These are phyloP conservation scores for Boeremia lycopersici DNA, from an alignment of 2,329 filamentous ascomycete genomes.

Conservation along the genomic window DNA sequence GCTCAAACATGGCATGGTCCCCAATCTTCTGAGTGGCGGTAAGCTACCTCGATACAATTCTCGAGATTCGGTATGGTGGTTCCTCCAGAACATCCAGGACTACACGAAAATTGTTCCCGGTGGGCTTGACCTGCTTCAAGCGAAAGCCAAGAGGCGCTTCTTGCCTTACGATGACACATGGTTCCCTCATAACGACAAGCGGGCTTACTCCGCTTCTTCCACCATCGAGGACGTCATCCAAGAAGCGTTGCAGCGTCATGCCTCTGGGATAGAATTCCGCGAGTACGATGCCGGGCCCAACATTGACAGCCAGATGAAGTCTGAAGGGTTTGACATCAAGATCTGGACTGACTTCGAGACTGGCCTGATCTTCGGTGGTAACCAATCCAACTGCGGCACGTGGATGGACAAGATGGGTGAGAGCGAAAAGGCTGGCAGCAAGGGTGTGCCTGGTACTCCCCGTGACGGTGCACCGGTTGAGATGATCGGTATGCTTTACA, in stretches of 20 bases:
- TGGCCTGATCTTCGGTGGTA: constrained; percentile 92
- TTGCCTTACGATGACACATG: constrained; percentile 94
- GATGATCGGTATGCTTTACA: constrained; percentile 93
- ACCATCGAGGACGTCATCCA: constrained; percentile 90
- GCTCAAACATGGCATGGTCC: constrained; percentile 97
- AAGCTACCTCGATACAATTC: constrained; percentile 92
- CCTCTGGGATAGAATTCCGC: constrained; percentile 85
- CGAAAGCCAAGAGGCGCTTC: constrained; percentile 82
- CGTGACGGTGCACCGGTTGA: constrained; percentile 94
- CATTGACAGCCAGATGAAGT: constrained; percentile 91
- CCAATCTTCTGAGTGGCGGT: constrained; percentile 87
- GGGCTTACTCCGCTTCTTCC: constrained; percentile 84
- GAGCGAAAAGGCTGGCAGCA: constrained; percentile 85
- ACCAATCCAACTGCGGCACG: constrained; percentile 92
- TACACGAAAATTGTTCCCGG: constrained; percentile 82
- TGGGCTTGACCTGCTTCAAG: constrained; percentile 73
- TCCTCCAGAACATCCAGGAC: constrained; percentile 93
- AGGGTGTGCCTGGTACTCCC: constrained; percentile 94
- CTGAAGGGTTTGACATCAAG: constrained; percentile 89
- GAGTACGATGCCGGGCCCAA: constrained; percentile 91
- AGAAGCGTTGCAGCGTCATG: constrained; percentile 90
- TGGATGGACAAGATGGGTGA: constrained; percentile 99
- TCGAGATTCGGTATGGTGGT: constrained; percentile 97
- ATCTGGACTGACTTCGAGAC: constrained; percentile 90
- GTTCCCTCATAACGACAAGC: constrained; percentile 80